A percentile compares a stretch with the other conserved stretches of the same genome.
Conservation (phyloP, 192 early-diverging fungal genomes). For the Phycomyces nitens region DNA sequence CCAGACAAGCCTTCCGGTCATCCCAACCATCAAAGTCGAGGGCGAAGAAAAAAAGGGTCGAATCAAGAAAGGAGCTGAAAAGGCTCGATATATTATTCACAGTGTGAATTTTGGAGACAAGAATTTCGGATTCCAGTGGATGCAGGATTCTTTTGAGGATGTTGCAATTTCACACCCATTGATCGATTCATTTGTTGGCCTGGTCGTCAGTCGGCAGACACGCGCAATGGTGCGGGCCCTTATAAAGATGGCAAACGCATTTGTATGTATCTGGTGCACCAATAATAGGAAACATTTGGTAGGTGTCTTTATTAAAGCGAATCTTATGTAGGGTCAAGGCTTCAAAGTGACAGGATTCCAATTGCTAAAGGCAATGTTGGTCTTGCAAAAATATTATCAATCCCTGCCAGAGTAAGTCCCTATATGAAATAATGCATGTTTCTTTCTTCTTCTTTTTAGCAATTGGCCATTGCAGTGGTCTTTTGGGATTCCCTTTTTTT, state of each 20-base stretch:
- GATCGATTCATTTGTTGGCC: conserved; percentile 27
- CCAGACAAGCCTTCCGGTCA: neutral
- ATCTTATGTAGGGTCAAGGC: conserved; percentile 49
- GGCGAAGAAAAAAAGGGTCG: conserved; percentile 23
- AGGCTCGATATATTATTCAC: conserved; percentile 29
- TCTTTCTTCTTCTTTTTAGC: neutral
- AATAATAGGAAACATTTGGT: no score
- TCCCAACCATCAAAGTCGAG: neutral
- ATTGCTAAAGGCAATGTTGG: conserved; percentile 48
- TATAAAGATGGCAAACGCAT: conserved; percentile 39
- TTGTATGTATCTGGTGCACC: conserved; percentile 36
- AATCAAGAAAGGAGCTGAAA: conserved; percentile 27
- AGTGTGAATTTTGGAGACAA: conserved; percentile 42
- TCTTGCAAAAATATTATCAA: conserved; percentile 52
- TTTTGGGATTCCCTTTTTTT: conserved; percentile 24
- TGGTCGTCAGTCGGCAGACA: conserved; percentile 44
- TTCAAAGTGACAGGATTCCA: conserved; percentile 53
- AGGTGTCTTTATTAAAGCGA: no score
- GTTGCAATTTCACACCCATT: conserved; percentile 30
- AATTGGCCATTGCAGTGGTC: conserved; percentile 4
- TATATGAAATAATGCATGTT: neutral
- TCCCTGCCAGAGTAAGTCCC: conserved; percentile 29
- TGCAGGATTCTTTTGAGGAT: conserved; percentile 37
- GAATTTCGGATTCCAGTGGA: conserved; percentile 31
- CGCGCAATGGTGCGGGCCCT: conserved; percentile 44